Base-by-base conservation (phyloP, 352 stramenopile genomes). In the Pythium apleroticum region DNA sequence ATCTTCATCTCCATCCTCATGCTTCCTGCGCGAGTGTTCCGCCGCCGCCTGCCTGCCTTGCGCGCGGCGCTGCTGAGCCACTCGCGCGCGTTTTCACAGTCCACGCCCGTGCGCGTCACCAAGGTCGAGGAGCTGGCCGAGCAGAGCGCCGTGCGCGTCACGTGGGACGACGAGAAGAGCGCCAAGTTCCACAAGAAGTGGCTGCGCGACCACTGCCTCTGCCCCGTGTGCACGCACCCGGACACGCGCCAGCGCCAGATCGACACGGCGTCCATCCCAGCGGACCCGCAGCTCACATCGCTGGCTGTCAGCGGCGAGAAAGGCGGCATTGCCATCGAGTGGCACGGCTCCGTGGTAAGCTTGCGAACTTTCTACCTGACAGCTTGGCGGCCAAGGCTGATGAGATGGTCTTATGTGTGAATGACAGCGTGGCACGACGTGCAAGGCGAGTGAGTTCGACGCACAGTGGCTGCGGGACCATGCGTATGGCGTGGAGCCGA, bases 121-220 rank as follows among this genome's bases (percentile, higher is more conserved):
- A 48, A 57, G 14, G 83, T 88, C 39, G 73, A 84, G 61, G 74
- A 92, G 27, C 68, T 90, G n/a, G 60, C 39, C 5, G 60, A 60
- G 22, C 78, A 88, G 50, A 60, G 73, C 35, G 84, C 86, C 2
- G 73, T 95, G 52, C 66, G 72, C 43, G 73, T 95, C 39, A 90
- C 78, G 43, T 95, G 88, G 78, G 69, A 85, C 27, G 86, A 95
- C 71, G 86, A 86, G 39, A 81, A 86, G 46, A 81, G 72, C 33
- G 82, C 86, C 54, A 88, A 81, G 57, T 95, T 95, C 71, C 86
- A 93, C 70, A 92, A 89, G 66, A 80, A 90, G 48, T 95, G 86
- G 86, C 77, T 95, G 63, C 86, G 86, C 45, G 86, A 95, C 65
- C 84, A 95, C 66, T 95, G 86, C 80, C 75, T 60, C 35, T 95